Conservation (phyloP, 2,329 filamentous ascomycete species). For the Graphiopsis chlorocephala region DNA sequence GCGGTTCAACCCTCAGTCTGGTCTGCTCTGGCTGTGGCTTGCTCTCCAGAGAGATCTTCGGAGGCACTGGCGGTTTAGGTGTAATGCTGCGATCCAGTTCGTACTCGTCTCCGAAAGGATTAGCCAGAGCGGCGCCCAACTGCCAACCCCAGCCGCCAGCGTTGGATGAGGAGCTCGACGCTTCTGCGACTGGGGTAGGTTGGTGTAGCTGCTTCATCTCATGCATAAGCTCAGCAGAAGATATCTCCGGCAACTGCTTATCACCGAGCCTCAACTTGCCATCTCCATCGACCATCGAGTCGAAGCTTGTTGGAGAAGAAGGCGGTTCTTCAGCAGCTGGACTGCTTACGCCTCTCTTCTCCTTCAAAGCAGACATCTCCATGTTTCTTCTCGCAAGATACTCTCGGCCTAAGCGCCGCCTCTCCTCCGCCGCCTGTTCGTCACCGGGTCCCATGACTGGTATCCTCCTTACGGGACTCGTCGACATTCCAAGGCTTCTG, state of each 20-base stretch:
- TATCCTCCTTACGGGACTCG: conserved; percentile 30
- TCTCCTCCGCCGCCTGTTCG: conserved; percentile 33
- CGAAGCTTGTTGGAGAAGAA: conserved; percentile 27
- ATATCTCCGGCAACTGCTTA: background rate
- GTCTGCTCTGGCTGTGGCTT: conserved; percentile 18
- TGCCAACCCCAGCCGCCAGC: conserved; percentile 36
- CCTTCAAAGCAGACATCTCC: conserved; percentile 34
- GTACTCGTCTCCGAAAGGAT: conserved; percentile 47
- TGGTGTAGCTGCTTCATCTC: conserved; percentile 28
- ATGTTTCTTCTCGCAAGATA: conserved; percentile 36
- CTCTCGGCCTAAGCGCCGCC: conserved; percentile 35
- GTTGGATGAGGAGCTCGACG: conserved; percentile 20
- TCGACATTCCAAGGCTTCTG: conserved; percentile 21
- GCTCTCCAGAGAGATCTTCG: conserved; percentile 40
- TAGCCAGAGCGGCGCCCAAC: conserved; percentile 40
- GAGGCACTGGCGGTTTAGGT: conserved; percentile 44
- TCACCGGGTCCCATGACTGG: conserved; percentile 30
- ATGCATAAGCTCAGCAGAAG: background rate
- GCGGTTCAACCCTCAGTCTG: background rate
- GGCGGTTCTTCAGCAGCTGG: conserved; percentile 17
- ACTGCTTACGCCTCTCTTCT: conserved; percentile 26
- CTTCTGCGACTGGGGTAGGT: conserved; percentile 12
- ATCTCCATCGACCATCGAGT: conserved; percentile 32
- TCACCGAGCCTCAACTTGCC: conserved; percentile 28
- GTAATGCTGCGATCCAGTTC: conserved; percentile 39